A percentile compares a stretch with the other conserved stretches of the same genome.
Conservation (phyloP, 2,329 filamentous ascomycete species). For the Alternaria burnsii region DNA sequence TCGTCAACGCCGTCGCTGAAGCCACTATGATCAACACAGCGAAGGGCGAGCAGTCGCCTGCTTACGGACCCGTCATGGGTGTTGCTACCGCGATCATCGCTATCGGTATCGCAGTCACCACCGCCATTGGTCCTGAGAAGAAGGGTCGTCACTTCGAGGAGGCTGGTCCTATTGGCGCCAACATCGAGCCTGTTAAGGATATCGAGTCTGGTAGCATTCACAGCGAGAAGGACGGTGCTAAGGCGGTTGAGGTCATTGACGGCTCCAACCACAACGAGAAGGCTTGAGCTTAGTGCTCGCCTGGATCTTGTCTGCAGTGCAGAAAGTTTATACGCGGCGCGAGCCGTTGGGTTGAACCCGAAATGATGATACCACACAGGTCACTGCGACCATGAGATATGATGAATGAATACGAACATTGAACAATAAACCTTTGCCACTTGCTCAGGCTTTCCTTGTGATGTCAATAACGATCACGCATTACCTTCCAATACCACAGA, state of each 20-base stretch:
- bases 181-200: slow-evolving; percentile 35
- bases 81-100: slow-evolving; percentile 80
- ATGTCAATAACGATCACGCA: not conserved
- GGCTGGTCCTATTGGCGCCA: slow-evolving; percentile 61
- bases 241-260: slow-evolving; percentile 31
- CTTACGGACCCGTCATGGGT: slow-evolving; percentile 79
- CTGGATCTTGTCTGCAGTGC: not conserved
- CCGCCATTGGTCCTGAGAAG: slow-evolving; percentile 77
- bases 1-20: slow-evolving; percentile 78
- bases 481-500: not conserved
- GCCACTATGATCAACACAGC: slow-evolving; percentile 57
- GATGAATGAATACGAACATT: not conserved
- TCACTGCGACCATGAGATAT: slow-evolving; percentile 1
- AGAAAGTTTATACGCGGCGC: not conserved
- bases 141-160: slow-evolving; percentile 74
- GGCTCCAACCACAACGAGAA: slow-evolving; percentile 16
- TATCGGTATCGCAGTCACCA: slow-evolving; percentile 71
- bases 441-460: not conserved
- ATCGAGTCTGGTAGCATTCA: slow-evolving; percentile 42
- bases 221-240: slow-evolving; percentile 38
- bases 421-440: not conserved
- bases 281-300: not conserved
- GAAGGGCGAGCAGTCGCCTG: slow-evolving; percentile 67
- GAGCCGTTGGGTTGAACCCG: not conserved
- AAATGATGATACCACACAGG: not conserved